Evolutionary conservation across 2,329 filamentous ascomycete species (phyloP), one percentile per base, ranked within the genome.

Genomic region (Cadophora gregata): DNA sequence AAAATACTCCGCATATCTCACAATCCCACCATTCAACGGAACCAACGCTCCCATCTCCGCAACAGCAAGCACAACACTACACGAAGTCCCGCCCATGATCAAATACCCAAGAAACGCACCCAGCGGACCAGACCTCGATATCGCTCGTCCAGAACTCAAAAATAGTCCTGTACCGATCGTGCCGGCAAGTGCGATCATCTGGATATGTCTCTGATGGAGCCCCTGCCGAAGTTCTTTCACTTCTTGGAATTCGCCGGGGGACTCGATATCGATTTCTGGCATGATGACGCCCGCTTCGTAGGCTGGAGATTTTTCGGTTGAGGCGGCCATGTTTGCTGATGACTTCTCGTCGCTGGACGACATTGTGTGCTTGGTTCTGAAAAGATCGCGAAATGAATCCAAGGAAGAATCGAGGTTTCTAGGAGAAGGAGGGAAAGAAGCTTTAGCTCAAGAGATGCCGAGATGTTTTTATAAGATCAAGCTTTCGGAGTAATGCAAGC

Each of bases 81-180:
- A 51, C 9, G 50, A 24, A 1, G 50, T 47, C 10, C 12, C 21
- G 4, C 62, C 62, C 50, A 42, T 59, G 6, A 62, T 47, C n/a
- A 14, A 21, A 51, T 55, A 48, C 81, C 83, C n/a, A 86, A 61
- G 47, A 4, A 86, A 76, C 27, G 85, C 79, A 25, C 83, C 83
- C 0, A 85, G 77, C 2, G 84, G 84, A 2, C 84, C 85, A 42
- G 80, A 84, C n/a, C 79, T 81, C 27, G 80, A 79, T 25, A 87
- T 81, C 0, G 84, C 82, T 67, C 81, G 79, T 36, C 85, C 85
- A 0, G 84, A 82, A 36, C 71, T 67, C 31, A 74, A 60, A 60
- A 73, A 73, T 4, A 72, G 36, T 21, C 63, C 71, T 4, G 84
- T 85, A 24, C 82, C 82, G 67, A 81, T 81, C 16, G 80, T 78